Conservation (phyloP, 2,329 filamentous ascomycete species). For the Lasiodiplodia gonubiensis region DNA sequence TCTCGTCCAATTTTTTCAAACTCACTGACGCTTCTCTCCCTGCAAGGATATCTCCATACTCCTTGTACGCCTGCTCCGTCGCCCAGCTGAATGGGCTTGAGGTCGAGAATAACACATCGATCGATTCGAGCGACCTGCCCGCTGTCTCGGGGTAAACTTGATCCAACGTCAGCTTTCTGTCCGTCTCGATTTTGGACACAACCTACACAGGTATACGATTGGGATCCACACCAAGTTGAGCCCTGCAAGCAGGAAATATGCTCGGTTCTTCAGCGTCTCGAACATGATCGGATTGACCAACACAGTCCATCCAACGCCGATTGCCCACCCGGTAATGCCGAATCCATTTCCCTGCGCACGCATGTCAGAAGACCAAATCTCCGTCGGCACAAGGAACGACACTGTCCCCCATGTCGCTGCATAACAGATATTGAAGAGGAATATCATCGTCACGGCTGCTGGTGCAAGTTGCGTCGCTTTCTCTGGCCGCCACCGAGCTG, state of each 20-base stretch:
- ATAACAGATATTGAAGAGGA: slow-evolving; percentile 59
- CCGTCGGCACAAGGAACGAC: slow-evolving; percentile 59
- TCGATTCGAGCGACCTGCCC: slow-evolving; percentile 58
- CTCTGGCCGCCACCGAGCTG: slow-evolving; percentile 29
- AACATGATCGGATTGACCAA: slow-evolving; percentile 62
- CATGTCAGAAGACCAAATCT: slow-evolving; percentile 63
- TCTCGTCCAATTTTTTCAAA: background rate
- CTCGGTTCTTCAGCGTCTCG: slow-evolving; percentile 52
- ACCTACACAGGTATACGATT: slow-evolving; percentile 52
- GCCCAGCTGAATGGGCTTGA: slow-evolving; percentile 52
- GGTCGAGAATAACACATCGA: slow-evolving; percentile 58
- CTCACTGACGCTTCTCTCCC: slow-evolving; percentile 30
- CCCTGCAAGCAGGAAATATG: slow-evolving; percentile 59
- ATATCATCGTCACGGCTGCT: slow-evolving; percentile 56
- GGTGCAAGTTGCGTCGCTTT: slow-evolving; percentile 50
- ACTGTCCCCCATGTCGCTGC: slow-evolving; percentile 58
- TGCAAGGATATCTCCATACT: slow-evolving; percentile 41
- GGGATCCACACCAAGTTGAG: slow-evolving; percentile 60
- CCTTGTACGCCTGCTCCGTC: slow-evolving; percentile 51
- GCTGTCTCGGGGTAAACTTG: slow-evolving; percentile 51
- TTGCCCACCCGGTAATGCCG: slow-evolving; percentile 64
- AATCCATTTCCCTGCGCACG: slow-evolving; percentile 66
- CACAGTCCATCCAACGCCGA: slow-evolving; percentile 61
- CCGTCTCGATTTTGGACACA: too few relatives aligned
- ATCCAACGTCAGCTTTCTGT: slow-evolving; percentile 5